Percentiles rank a stretch among this genome's conserved stretches.
These are phyloP conservation scores for Nigrospora oryzae DNA, from an alignment of 2,329 filamentous ascomycete genomes.

Conservation along the genomic window DNA sequence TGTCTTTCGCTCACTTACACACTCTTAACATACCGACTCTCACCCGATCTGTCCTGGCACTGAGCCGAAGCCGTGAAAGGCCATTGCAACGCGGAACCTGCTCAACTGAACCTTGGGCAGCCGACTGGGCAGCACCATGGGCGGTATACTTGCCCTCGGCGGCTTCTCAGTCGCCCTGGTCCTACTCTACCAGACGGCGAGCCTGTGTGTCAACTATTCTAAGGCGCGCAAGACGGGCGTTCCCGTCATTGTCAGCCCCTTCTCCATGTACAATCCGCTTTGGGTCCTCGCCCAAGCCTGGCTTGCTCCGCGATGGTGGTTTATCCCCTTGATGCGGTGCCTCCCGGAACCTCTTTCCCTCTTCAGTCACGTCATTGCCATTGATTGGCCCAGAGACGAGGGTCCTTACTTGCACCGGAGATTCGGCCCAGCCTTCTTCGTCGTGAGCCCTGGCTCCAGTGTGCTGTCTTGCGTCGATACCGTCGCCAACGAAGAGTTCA, in stretches of 20 bases:
- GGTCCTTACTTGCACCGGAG: neutral
- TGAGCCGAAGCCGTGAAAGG: no score
- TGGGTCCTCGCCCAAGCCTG: constrained; percentile 1
- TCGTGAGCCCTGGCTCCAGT: neutral
- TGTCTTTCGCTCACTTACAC: no score
- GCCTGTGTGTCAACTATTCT: neutral
- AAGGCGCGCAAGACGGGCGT: neutral
- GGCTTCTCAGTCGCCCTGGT: neutral
- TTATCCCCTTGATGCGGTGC: neutral
- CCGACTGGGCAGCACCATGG: neutral
- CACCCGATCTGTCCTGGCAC: no score
- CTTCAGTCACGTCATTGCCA: neutral
- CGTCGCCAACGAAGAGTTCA: neutral
- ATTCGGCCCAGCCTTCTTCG: neutral
- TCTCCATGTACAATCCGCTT: constrained; percentile 1
- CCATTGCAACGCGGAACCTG: no score
- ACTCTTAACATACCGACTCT: no score
- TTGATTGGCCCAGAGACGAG: neutral
- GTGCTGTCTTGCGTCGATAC: neutral
- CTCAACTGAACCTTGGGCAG: no score
- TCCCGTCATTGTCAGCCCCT: constrained; percentile 1
- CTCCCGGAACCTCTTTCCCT: neutral
- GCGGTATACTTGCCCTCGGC: neutral
- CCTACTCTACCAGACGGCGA: neutral
- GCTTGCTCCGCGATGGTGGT: neutral